Conservation (phyloP, 2,329 filamentous ascomycete genomes). For the Neofusicoccum umdonicola region DNA sequence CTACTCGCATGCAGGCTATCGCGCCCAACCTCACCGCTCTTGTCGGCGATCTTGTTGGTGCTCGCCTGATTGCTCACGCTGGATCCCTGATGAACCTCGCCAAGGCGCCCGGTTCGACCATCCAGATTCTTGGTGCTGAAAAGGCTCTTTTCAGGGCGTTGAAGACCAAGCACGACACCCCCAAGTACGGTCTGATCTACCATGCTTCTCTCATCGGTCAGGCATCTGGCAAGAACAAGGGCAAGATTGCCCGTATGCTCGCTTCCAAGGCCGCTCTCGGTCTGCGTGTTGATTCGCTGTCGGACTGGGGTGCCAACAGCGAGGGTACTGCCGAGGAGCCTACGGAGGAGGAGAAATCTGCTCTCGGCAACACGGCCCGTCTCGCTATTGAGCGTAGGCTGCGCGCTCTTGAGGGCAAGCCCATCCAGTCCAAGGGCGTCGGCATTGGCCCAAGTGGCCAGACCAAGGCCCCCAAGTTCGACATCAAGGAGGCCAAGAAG, state of each 20-base stretch:
- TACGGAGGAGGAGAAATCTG: conserved; percentile 85
- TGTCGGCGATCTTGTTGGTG: conserved; percentile 89
- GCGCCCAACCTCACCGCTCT: conserved; percentile 93
- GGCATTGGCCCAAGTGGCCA: conserved; percentile 73
- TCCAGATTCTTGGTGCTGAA: conserved; percentile 97
- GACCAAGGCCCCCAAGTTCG: conserved; percentile 64
- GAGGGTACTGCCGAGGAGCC: conserved; percentile 46
- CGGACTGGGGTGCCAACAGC: conserved; percentile 62
- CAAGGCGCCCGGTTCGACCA: conserved; percentile 91
- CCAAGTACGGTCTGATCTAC: conserved; percentile 93
- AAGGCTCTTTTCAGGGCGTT: conserved; percentile 97
- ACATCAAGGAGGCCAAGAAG: conserved; percentile 86
- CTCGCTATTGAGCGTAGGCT: conserved; percentile 74
- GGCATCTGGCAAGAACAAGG: conserved; percentile 97
- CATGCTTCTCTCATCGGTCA: conserved; percentile 74
- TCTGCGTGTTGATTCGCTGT: conserved; percentile 86
- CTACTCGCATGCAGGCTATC: conserved; percentile 92
- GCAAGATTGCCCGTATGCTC: conserved; percentile 96
- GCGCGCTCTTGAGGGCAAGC: conserved; percentile 83
- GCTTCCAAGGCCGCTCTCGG: conserved; percentile 91
- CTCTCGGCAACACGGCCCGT: conserved; percentile 71
- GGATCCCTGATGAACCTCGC: conserved; percentile 93
- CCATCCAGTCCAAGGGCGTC: conserved; percentile 72
- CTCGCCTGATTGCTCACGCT: conserved; percentile 89
- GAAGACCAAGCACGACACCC: conserved; percentile 98